Conservation (phyloP, 148 eudicot genomes). For the Agrostemma githago region DNA sequence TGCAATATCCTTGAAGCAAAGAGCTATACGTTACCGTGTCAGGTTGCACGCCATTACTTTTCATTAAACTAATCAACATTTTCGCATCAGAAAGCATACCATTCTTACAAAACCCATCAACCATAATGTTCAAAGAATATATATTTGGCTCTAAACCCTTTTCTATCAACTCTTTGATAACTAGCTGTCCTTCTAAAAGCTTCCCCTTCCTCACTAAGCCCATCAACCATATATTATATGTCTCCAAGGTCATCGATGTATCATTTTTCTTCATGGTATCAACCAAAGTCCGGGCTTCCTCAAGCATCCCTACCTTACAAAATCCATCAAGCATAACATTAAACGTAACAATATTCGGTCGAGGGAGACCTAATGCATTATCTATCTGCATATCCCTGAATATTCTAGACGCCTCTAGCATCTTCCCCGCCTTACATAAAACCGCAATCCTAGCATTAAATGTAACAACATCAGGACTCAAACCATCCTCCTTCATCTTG, state of each 20-base stretch:
- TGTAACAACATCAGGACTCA: conserved; percentile 73
- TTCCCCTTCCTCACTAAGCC: conserved; percentile 67
- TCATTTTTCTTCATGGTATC: conserved; percentile 60
- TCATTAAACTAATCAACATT: conserved; percentile 51
- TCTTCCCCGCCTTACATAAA: conserved; percentile 68
- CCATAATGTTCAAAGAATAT: conserved; percentile 59
- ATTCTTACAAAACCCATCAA: conserved; percentile 71
- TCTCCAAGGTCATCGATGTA: conserved; percentile 42
- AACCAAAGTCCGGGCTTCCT: conserved; percentile 64
- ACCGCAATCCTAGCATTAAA: conserved; percentile 86
- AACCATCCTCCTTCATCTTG: conserved; percentile 69
- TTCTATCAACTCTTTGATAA: conserved; percentile 56
- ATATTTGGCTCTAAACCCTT: conserved; percentile 45
- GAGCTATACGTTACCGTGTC: conserved; percentile 70
- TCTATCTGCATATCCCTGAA: conserved; percentile 92
- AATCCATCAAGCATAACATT: conserved; percentile 80
- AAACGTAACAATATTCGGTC: conserved; percentile 54
- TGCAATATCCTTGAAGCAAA: conserved; percentile 80
- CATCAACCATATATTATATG: conserved; percentile 69
- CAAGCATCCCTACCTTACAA: conserved; percentile 68
- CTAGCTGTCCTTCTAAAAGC: conserved; percentile 54
- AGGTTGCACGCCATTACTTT: conserved; percentile 43
- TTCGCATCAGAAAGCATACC: conserved; percentile 75
- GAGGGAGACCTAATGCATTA: conserved; percentile 63
- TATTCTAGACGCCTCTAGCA: conserved; percentile 79